A percentile compares a stretch with the other conserved stretches of the same genome.
Conservation (phyloP, 805 yeast genomes). For the Pichia membranifaciens region DNA sequence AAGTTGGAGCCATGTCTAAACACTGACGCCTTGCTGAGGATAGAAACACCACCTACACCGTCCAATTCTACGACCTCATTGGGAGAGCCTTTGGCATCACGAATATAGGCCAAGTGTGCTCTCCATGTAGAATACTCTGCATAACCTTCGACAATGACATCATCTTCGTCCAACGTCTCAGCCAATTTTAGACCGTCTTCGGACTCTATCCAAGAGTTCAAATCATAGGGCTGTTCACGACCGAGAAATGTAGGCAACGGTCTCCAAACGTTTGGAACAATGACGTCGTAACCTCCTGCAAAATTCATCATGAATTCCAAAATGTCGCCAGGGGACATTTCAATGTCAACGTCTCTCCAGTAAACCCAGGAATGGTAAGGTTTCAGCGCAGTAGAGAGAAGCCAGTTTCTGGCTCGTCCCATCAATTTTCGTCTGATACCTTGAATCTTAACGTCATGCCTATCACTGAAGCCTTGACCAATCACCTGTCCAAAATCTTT, state of each 20-base stretch:
- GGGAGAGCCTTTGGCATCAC: slow-evolving; percentile 56
- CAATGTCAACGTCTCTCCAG: slow-evolving; percentile 87
- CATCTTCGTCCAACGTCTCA: slow-evolving; percentile 61
- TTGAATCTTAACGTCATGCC: slow-evolving; percentile 82
- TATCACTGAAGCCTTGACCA: slow-evolving; percentile 78
- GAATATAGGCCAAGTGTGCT: slow-evolving; percentile 69
- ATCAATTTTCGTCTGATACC: slow-evolving; percentile 77
- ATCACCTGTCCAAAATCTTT: slow-evolving; percentile 80
- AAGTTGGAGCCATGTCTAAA: slow-evolving; percentile 77
- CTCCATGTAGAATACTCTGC: slow-evolving; percentile 85
- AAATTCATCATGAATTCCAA: slow-evolving; percentile 67
- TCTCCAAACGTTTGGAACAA: slow-evolving; percentile 92
- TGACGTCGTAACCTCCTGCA: slow-evolving; percentile 54
- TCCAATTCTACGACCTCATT: slow-evolving; percentile 65
- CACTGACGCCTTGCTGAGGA: slow-evolving; percentile 65
- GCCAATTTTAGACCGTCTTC: slow-evolving; percentile 70
- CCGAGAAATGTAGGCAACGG: slow-evolving; percentile 91
- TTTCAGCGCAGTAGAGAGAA: slow-evolving; percentile 63
- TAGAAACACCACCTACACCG: slow-evolving; percentile 86
- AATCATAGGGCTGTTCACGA: slow-evolving; percentile 88
- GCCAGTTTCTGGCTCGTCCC: slow-evolving; percentile 88
- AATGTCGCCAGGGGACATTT: slow-evolving; percentile 72
- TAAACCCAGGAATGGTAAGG: slow-evolving; percentile 89
- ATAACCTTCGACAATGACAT: slow-evolving; percentile 83
- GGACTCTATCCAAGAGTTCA: slow-evolving; percentile 94